Percentiles rank a stretch among this genome's conserved stretches.
These are phyloP conservation scores for Boletus pseudopeckii DNA, from an alignment of 768 basidiomycete species.

Conservation along the genomic window DNA sequence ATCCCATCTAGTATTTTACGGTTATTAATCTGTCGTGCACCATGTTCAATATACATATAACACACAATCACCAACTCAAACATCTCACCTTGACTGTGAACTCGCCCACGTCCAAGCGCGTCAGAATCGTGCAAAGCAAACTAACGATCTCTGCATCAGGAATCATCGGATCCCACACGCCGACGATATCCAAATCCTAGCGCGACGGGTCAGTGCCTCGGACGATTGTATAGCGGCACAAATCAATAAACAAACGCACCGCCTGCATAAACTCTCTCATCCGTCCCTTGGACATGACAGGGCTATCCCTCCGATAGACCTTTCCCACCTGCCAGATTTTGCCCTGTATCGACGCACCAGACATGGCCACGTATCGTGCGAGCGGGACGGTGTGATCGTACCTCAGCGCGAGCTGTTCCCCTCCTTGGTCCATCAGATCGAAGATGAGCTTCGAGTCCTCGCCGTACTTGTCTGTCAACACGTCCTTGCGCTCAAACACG, in stretches of 20 bases:
- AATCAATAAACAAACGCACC: conserved; percentile 39
- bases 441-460: conserved; percentile 98
- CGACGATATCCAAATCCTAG: conserved; percentile 94
- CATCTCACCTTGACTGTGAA: conserved; percentile 84
- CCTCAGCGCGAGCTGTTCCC: conserved; percentile 89
- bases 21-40: conserved; percentile 74
- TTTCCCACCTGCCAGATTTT: conserved; percentile 99
- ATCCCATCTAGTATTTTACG: conserved; percentile 96
- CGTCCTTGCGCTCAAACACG: conserved; percentile 96
- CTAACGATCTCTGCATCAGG: conserved; percentile 91
- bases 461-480: conserved; percentile 94
- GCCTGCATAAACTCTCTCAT: conserved; percentile 99
- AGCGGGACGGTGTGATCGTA: conserved; percentile 98
- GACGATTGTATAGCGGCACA: background rate
- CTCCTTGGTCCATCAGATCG: conserved; percentile 96
- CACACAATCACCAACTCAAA: background rate
- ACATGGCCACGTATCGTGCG: conserved; percentile 94
- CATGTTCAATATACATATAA: background rate
- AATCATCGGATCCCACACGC: conserved; percentile 93
- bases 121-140: conserved; percentile 75
- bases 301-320: conserved; percentile 94
- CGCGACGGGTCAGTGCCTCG: background rate
- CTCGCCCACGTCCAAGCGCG: conserved; percentile 85
- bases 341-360: conserved; percentile 70
- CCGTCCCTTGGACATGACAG: conserved; percentile 95